Conservation (phyloP, 2,329 filamentous ascomycete species). For the Colletotrichum navitas region DNA sequence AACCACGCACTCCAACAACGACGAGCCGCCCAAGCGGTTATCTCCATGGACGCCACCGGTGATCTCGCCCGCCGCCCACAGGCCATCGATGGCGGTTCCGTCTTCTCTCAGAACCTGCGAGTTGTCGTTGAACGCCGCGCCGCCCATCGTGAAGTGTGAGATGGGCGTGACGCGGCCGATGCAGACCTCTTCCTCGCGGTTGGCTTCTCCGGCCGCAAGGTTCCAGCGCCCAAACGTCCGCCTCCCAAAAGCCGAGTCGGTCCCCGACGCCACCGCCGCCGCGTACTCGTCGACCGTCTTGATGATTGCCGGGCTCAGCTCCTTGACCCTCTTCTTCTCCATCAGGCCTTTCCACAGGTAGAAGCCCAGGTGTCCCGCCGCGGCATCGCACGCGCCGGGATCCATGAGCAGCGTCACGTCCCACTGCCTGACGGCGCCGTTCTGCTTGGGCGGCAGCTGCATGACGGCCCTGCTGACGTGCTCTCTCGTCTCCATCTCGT, state of each 20-base stretch:
- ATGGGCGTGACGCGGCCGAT: conserved; percentile 73
- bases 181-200: conserved; percentile 66
- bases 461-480: conserved; percentile 67
- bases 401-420: conserved; percentile 70
- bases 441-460: conserved; percentile 49
- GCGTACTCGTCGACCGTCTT: conserved; percentile 64
- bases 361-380: conserved; percentile 70
- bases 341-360: conserved; percentile 74
- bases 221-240: conserved; percentile 68
- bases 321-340: conserved; percentile 65
- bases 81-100: conserved; percentile 60
- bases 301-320: conserved; percentile 58
- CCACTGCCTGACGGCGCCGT: conserved; percentile 63
- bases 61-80: conserved; percentile 75
- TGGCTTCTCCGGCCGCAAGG: conserved; percentile 57
- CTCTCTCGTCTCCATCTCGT: conserved; percentile 72
- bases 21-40: conserved; percentile 72
- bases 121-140: conserved; percentile 67
- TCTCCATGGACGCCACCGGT: conserved; percentile 74
- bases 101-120: conserved; percentile 62
- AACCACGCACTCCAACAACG: conserved; percentile 72
- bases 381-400: conserved; percentile 65
- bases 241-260: conserved; percentile 61
- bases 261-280: conserved; percentile 54
- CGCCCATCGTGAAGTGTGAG: conserved; percentile 77